Percentiles rank a stretch among this genome's conserved stretches.
Conservation (phyloP, 345 rosid species). For the Schrenkiella parvula region DNA sequence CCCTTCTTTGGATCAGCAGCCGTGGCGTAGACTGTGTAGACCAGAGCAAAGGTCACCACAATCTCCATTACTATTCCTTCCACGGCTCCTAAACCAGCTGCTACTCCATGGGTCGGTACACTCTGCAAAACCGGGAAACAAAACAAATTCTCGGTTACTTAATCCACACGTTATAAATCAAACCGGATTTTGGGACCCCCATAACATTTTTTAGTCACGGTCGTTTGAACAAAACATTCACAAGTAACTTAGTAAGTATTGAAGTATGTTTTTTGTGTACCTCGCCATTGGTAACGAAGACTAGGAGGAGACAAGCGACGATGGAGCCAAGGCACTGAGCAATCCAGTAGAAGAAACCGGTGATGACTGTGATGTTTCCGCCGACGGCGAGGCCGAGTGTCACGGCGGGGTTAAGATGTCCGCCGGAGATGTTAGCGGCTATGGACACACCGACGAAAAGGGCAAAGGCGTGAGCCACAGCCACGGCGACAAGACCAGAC, state of each 20-base stretch:
- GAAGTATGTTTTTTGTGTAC: conserved; percentile 21
- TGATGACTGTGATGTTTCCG: conserved; percentile 71
- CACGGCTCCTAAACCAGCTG: conserved; percentile 50
- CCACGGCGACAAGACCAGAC: conserved; percentile 75
- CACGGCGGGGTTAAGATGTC: conserved; percentile 88
- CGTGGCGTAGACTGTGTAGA: conserved; percentile 83
- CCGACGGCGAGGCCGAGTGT: conserved; percentile 81
- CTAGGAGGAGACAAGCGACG: conserved; percentile 81
- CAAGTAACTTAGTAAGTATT: neutral
- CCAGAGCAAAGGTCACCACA: conserved; percentile 65
- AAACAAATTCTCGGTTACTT: neutral
- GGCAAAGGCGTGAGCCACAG: conserved; percentile 78
- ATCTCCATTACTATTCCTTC: conserved; percentile 78
- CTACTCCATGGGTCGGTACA: conserved; percentile 73
- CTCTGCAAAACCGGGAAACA: conserved; percentile 37
- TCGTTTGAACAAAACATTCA: neutral
- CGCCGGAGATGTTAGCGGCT: conserved; percentile 88
- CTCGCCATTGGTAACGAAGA: conserved; percentile 53
- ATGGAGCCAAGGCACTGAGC: conserved; percentile 82
- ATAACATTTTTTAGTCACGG: conserved; percentile 13
- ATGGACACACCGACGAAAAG: conserved; percentile 73
- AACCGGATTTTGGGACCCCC: neutral
- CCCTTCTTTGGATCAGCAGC: conserved; percentile 86
- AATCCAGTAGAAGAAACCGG: conserved; percentile 81
- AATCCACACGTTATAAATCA: neutral